Percentiles rank a stretch among this genome's conserved stretches.
Evolutionary conservation across 768 basidiomycete genomes (phyloP).

Genomic region (Pleurotus ostreatus): DNA sequence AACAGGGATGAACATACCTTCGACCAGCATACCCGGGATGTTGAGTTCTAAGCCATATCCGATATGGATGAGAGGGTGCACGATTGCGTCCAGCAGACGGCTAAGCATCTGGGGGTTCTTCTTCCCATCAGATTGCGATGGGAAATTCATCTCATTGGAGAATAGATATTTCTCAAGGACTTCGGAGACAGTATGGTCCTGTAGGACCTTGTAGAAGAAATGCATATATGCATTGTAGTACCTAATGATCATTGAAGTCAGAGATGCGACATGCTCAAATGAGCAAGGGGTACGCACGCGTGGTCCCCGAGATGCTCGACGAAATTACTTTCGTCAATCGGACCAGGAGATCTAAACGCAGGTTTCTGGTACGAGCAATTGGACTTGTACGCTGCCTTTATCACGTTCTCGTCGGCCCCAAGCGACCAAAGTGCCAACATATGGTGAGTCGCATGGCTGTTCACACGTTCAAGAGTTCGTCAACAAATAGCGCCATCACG

Average conservation of each 20-base stretch:
- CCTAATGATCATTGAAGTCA: slow-evolving; percentile 24
- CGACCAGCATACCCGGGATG: slow-evolving; percentile 45
- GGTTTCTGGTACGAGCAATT: slow-evolving; percentile 33
- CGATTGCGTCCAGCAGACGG: slow-evolving; percentile 44
- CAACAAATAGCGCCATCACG: slow-evolving; percentile 24
- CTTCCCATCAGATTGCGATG: slow-evolving; percentile 14
- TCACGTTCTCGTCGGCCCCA: slow-evolving; percentile 42
- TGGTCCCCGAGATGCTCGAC: slow-evolving; percentile 54
- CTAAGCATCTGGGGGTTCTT: slow-evolving; percentile 37
- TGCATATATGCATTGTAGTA: slow-evolving; percentile 54
- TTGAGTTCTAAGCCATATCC: slow-evolving; percentile 60
- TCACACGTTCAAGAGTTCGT: neutral
- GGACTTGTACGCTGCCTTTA: slow-evolving; percentile 33
- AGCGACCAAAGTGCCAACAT: slow-evolving; percentile 56
- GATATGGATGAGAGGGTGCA: slow-evolving; percentile 60
- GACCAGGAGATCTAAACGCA: slow-evolving; percentile 37
- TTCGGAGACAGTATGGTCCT: slow-evolving; percentile 34
- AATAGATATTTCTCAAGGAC: slow-evolving; percentile 64
- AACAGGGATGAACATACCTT: slow-evolving; percentile 34
- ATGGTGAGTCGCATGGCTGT: slow-evolving; percentile 53
- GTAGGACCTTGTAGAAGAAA: slow-evolving; percentile 45
- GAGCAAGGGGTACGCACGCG: slow-evolving; percentile 28
- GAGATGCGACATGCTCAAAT: neutral
- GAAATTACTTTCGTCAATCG: slow-evolving; percentile 45
- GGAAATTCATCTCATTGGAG: slow-evolving; percentile 45